A percentile compares a stretch with the other conserved stretches of the same genome.
Evolutionary conservation across 2,329 filamentous ascomycete genomes (phyloP).

Genomic region (Drechslerella stenobrocha): DNA sequence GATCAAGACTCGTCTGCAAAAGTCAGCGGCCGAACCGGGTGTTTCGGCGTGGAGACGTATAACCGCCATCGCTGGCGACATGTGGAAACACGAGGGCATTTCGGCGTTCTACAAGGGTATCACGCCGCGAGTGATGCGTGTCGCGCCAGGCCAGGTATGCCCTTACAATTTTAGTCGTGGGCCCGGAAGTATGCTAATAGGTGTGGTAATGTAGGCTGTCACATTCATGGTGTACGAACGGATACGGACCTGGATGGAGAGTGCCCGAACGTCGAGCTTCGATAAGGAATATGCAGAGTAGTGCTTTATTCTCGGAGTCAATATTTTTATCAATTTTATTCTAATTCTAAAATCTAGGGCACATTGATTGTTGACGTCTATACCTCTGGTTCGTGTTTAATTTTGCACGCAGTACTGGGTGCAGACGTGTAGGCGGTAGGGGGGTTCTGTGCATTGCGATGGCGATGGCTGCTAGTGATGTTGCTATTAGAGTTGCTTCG

Average conservation of each 20-base stretch:
- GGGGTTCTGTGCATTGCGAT: background rate
- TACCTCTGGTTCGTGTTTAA: background rate
- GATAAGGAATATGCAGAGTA: conserved; percentile 58
- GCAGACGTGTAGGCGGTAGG: background rate
- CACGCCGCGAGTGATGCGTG: conserved; percentile 94
- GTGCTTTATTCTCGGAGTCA: conserved; percentile 26
- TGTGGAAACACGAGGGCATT: conserved; percentile 92
- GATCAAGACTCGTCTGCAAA: conserved; percentile 96
- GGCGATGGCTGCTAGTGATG: too few species aligned
- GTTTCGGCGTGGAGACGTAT: conserved; percentile 81
- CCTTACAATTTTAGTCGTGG: background rate
- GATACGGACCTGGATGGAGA: conserved; percentile 58
- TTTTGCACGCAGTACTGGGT: background rate
- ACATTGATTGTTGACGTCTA: background rate
- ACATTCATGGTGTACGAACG: conserved; percentile 62
- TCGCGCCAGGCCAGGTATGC: conserved; percentile 82
- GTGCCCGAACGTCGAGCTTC: conserved; percentile 57
- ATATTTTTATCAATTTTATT: conserved; percentile 1
- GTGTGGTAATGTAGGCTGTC: conserved; percentile 57
- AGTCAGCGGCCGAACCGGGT: conserved; percentile 78
- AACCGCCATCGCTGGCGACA: conserved; percentile 73
- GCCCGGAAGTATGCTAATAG: background rate
- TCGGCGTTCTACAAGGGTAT: conserved; percentile 99
- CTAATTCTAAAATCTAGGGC: conserved; percentile 1
- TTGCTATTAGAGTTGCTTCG: too few species aligned